phyloP scores from a whole-genome alignment of 2,329 filamentous ascomycete genomes.

The Coniella vitis region DNA sequence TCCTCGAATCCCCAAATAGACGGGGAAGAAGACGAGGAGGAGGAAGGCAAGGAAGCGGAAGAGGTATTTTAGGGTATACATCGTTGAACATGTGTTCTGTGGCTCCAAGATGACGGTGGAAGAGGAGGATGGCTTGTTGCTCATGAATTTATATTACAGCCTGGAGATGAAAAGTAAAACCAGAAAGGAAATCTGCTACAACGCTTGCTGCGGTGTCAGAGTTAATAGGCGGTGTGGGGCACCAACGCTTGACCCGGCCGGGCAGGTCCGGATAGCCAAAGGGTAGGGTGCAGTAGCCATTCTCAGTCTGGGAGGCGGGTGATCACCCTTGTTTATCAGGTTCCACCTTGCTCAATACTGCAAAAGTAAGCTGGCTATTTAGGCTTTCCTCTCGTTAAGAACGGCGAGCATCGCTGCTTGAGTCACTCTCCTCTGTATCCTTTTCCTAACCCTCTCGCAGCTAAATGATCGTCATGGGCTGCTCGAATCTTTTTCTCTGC shows the following conservation, averaged over 20 bases:
- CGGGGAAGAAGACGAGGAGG: neutral
- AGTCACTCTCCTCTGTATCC: neutral
- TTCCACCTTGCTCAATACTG: neutral
- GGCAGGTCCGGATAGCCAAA: neutral
- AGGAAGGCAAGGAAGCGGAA: neutral
- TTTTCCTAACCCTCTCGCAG: neutral
- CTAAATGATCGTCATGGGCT: neutral
- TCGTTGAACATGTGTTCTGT: neutral
- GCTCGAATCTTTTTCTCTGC: neutral
- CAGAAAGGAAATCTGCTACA: too few relatives aligned
- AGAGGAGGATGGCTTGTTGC: neutral
- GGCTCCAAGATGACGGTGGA: neutral
- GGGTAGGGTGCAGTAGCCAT: neutral
- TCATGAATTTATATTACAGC: neutral
- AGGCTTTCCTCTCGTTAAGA: neutral
- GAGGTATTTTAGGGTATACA: neutral
- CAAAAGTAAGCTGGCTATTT: neutral
- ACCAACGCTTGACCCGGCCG: neutral
- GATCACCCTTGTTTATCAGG: neutral
- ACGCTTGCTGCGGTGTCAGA: neutral
- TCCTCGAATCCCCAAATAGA: neutral
- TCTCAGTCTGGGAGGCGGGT: neutral
- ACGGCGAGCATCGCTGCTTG: neutral
- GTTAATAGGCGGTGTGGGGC: neutral
- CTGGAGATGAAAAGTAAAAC: neutral